Evolutionary conservation across 148 eudicot genomes (phyloP).

Genomic region (Vaccinium darrowii): DNA sequence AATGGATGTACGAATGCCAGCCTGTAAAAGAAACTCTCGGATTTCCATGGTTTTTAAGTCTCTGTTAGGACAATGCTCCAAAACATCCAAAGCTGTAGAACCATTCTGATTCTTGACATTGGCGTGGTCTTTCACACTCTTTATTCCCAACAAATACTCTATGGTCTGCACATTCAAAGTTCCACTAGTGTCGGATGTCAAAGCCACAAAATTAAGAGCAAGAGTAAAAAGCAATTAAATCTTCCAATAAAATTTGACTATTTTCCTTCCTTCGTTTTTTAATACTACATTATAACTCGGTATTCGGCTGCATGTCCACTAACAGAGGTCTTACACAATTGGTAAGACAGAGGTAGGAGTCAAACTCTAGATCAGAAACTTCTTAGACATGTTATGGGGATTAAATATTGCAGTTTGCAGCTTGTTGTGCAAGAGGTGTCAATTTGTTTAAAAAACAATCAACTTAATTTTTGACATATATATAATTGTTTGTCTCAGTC

Average conservation of each 20-base stretch:
- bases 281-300: no score
- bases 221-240: not conserved
- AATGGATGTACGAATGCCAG: constrained; percentile 14
- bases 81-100: constrained; percentile 32
- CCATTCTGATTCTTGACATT: constrained; percentile 32
- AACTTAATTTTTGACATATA: not conserved
- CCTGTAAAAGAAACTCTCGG: constrained; percentile 27
- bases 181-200: not conserved
- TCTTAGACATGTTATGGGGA: no score
- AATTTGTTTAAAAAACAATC: no score
- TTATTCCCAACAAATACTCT: constrained; percentile 24
- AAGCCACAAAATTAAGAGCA: not conserved
- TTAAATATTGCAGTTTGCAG: no score
- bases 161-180: constrained; percentile 20
- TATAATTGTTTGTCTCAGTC: no score
- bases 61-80: constrained; percentile 37
- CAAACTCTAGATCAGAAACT: no score
- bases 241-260: not conserved
- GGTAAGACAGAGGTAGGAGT: no score
- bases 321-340: no score
- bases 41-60: constrained; percentile 34
- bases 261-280: not conserved
- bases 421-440: no score
- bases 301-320: no score
- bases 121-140: not conserved